These are phyloP conservation scores for Podila minutissima DNA, from an alignment of 192 early-diverging fungal species.

Conservation along the genomic window DNA sequence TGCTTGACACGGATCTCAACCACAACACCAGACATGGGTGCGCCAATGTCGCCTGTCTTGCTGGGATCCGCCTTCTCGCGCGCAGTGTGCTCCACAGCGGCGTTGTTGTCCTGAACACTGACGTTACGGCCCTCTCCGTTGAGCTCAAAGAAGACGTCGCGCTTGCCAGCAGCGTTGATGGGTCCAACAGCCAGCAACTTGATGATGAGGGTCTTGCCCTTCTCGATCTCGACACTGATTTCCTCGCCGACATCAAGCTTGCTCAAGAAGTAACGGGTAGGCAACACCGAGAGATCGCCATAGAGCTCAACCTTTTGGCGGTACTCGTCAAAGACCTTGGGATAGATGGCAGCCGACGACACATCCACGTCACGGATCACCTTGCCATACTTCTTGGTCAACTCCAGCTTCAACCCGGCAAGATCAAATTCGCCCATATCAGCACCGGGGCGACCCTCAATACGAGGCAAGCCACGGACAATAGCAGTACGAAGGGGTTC, in stretches of 20 bases:
- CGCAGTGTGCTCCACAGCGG: slow-evolving; percentile 70
- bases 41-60: slow-evolving; percentile 85
- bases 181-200: slow-evolving; percentile 91
- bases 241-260: slow-evolving; percentile 91
- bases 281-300: slow-evolving; percentile 90
- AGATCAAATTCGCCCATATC: slow-evolving; percentile 85
- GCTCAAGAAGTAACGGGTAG: slow-evolving; percentile 90
- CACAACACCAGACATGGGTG: slow-evolving; percentile 97
- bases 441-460: slow-evolving; percentile 89
- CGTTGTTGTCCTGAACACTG: slow-evolving; percentile 71
- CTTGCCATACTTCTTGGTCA: slow-evolving; percentile 85
- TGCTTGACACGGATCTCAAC: slow-evolving; percentile 89
- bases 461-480: slow-evolving; percentile 76
- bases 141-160: slow-evolving; percentile 96
- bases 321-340: slow-evolving; percentile 93
- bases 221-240: slow-evolving; percentile 85
- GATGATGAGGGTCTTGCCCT: slow-evolving; percentile 91
- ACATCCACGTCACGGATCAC: slow-evolving; percentile 89
- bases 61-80: slow-evolving; percentile 80
- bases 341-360: slow-evolving; percentile 90
- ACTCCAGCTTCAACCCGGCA: slow-evolving; percentile 70
- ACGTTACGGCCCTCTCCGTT: slow-evolving; percentile 95
- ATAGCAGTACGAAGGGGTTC: slow-evolving; percentile 88
- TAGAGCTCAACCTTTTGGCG: slow-evolving; percentile 74
- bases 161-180: slow-evolving; percentile 74